These are phyloP conservation scores for Suillus clintonianus DNA, from an alignment of 768 basidiomycete genomes.

Conservation along the genomic window DNA sequence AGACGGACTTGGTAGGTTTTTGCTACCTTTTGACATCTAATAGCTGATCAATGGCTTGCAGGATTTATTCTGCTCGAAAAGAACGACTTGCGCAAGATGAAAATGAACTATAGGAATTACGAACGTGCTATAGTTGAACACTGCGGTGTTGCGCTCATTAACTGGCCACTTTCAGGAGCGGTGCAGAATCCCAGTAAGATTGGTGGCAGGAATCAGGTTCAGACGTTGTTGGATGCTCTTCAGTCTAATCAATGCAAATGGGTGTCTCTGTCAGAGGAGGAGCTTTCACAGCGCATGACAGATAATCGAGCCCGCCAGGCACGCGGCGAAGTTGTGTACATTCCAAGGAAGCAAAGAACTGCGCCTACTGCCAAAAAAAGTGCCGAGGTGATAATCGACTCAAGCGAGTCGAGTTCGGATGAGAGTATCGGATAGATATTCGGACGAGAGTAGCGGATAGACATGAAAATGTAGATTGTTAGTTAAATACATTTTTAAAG, in stretches of 20 bases:
- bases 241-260: slow-evolving; percentile 1
- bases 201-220: slow-evolving; percentile 1
- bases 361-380: too few relatives aligned
- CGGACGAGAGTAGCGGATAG: too few relatives aligned
- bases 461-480: too few relatives aligned
- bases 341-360: too few relatives aligned
- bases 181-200: background rate
- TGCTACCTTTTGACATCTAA: too few relatives aligned
- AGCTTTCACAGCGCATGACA: background rate
- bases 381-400: too few relatives aligned
- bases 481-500: too few relatives aligned
- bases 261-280: background rate
- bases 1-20: slow-evolving; percentile 5
- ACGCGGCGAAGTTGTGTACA: slow-evolving; percentile 4
- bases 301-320: slow-evolving; percentile 3
- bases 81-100: background rate
- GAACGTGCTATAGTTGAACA: background rate
- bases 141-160: background rate
- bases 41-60: background rate
- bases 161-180: background rate
- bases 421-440: too few relatives aligned
- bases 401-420: too few relatives aligned
- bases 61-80: background rate
- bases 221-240: slow-evolving; percentile 2
- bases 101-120: slow-evolving; percentile 1